Percentiles rank a stretch among this genome's conserved stretches.
These are phyloP conservation scores for Plasmodium billcollinsi DNA, from an alignment of 169 alveolate species.

Conservation along the genomic window DNA sequence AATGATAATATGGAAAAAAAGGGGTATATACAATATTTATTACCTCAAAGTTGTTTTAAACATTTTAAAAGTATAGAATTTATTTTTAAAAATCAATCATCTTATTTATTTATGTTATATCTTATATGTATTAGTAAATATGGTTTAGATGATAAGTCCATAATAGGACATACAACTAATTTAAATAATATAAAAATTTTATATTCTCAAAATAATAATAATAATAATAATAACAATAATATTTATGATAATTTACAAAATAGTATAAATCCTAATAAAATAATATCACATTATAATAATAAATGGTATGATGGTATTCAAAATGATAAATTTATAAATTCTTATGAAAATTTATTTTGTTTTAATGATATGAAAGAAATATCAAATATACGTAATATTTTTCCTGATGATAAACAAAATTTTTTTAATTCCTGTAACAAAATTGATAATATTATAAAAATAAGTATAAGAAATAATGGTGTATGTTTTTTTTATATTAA, in stretches of 20 bases:
- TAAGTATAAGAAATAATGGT: slow-evolving; percentile 73
- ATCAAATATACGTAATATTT: slow-evolving; percentile 43
- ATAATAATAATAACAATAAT: background rate
- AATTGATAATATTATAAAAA: slow-evolving; percentile 76
- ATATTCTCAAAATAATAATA: background rate
- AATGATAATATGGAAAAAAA: background rate
- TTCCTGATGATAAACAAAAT: slow-evolving; percentile 30
- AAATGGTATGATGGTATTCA: background rate
- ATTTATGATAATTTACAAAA: background rate
- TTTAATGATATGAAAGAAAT: slow-evolving; percentile 62
- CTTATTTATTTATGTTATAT: slow-evolving; percentile 36
- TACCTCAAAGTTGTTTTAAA: slow-evolving; percentile 73
- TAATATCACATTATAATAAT: background rate
- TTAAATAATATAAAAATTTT: too few relatives aligned
- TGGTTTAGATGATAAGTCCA: slow-evolving; percentile 2
- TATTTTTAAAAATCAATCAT: slow-evolving; percentile 13
- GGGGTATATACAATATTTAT: slow-evolving; percentile 30
- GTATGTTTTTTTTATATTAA: slow-evolving; percentile 73
- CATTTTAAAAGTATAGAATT: slow-evolving; percentile 25
- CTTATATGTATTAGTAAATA: slow-evolving; percentile 65
- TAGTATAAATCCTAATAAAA: background rate
- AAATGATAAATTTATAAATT: background rate
- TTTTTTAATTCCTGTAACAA: slow-evolving; percentile 76
- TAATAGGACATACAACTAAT: background rate
- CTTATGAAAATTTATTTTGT: slow-evolving; percentile 14